Conservation (phyloP, 306 rosid species). For the Rosa multiflora region DNA sequence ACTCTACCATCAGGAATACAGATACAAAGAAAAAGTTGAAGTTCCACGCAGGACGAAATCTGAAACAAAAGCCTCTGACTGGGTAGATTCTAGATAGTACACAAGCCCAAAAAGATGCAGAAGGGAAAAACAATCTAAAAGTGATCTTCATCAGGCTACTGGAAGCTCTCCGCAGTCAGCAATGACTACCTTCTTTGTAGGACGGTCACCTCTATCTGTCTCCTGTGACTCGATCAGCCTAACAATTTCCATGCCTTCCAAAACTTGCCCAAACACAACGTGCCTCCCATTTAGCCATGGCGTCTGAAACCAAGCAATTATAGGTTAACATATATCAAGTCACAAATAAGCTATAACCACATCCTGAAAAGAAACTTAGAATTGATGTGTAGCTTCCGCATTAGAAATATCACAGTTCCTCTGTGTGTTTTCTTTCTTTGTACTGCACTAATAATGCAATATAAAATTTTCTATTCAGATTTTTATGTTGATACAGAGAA, state of each 20-base stretch:
- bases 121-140: slow-evolving; percentile 1
- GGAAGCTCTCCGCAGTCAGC: slow-evolving; percentile 89
- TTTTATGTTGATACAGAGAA: too few species aligned
- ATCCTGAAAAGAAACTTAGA: neutral
- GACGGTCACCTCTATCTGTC: slow-evolving; percentile 93
- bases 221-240: slow-evolving; percentile 77
- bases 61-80: slow-evolving; percentile 19
- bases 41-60: slow-evolving; percentile 4
- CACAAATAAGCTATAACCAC: neutral
- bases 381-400: neutral
- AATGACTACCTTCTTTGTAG: slow-evolving; percentile 81
- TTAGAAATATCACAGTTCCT: neutral
- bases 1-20: neutral
- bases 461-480: neutral
- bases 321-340: slow-evolving; percentile 5
- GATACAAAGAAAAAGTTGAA: neutral
- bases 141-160: slow-evolving; percentile 41
- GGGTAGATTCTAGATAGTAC: slow-evolving; percentile 19
- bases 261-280: slow-evolving; percentile 96
- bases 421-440: neutral
- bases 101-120: slow-evolving; percentile 16
- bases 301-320: slow-evolving; percentile 54
- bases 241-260: slow-evolving; percentile 90
- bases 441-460: neutral
- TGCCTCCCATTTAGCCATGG: slow-evolving; percentile 95